Base-by-base conservation (phyloP, 495 filamentous ascomycete species). In the Aspergillus conjunctus region DNA sequence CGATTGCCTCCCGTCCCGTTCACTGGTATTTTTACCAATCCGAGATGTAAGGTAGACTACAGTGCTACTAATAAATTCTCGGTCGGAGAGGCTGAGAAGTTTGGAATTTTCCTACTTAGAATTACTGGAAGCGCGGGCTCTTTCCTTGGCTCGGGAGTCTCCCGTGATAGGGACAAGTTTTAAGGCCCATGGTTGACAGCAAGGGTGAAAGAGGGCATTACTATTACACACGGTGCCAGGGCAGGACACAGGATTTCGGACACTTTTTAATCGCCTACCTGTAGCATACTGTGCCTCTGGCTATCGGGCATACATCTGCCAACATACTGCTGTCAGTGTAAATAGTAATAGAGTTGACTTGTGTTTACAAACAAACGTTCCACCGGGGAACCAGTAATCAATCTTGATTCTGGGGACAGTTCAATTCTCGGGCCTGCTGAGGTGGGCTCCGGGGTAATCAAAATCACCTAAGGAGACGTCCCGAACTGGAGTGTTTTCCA, bases 151-250 rank as follows among this genome's bases (percentile, higher is more conserved):
- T 48, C 44, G 44, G n/a, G 1, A 17, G 20, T 4, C 18, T 21
- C 44, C 44, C 44, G 20, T 48, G 44, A 48, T 48, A 48, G 9
- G 37, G 37, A 48, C 44, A 48, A 21, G 44, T 48, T 48, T 21
- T 5, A 48, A 17, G 44, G 20, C 44, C 44, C 17, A 20, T 18
- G 44, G 44, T 48, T 41, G 37, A 41, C 44, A 48, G 44, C 18
- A 48, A 48, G 44, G 44, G 44, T 5, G 26, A 22, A 5, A 22
- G 44, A 41, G 12, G 15, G 15, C 37, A 41, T 41, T 11, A 41
- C 12, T 11, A 48, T 21, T 18, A 21, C n/a, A 21, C 21, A 48
- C 44, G 18, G 18, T 4, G 15, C 10, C 15, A 18, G n/a, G 44
- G 15, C 44, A 48, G 44, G 20, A 46, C 44, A 46, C 44, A 46